Conservation (phyloP, 2,329 filamentous ascomycete genomes). For the Aspergillus carbonarius region DNA sequence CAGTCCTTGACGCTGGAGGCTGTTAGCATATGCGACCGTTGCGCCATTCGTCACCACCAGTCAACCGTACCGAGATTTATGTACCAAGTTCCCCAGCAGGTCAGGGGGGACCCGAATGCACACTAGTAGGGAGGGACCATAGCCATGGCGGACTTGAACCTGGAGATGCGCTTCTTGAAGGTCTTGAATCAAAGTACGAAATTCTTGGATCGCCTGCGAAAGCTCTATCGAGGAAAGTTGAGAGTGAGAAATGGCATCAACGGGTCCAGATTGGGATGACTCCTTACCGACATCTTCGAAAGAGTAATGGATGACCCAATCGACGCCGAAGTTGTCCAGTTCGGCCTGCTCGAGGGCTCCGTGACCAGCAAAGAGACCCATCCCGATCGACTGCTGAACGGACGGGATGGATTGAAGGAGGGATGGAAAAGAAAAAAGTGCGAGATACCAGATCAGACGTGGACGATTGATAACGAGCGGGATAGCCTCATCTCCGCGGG, state of each 20-base stretch:
- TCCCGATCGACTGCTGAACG: constrained; percentile 10
- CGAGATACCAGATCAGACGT: not conserved
- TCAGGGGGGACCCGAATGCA: constrained; percentile 79
- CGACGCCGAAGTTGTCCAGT: constrained; percentile 67
- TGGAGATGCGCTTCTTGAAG: constrained; percentile 78
- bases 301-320: constrained; percentile 83
- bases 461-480: constrained; percentile 1
- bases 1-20: constrained; percentile 76
- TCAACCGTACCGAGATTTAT: constrained; percentile 65
- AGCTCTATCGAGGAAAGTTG: constrained; percentile 54
- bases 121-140: constrained; percentile 71
- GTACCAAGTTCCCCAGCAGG: constrained; percentile 75
- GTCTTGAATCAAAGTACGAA: constrained; percentile 72
- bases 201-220: constrained; percentile 68
- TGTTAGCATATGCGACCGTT: not conserved
- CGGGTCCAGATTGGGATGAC: not conserved
- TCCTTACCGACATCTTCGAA: constrained; percentile 65
- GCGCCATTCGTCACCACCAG: not conserved
- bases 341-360: constrained; percentile 21
- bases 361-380: constrained; percentile 29
- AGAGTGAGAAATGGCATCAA: constrained; percentile 10
- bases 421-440: constrained; percentile 6
- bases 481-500: constrained; percentile 7
- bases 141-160: constrained; percentile 81
- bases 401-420: not conserved